Evolutionary conservation across 139 green algal genomes (phyloP).

Genomic region (Coccomyxa sp.): DNA sequence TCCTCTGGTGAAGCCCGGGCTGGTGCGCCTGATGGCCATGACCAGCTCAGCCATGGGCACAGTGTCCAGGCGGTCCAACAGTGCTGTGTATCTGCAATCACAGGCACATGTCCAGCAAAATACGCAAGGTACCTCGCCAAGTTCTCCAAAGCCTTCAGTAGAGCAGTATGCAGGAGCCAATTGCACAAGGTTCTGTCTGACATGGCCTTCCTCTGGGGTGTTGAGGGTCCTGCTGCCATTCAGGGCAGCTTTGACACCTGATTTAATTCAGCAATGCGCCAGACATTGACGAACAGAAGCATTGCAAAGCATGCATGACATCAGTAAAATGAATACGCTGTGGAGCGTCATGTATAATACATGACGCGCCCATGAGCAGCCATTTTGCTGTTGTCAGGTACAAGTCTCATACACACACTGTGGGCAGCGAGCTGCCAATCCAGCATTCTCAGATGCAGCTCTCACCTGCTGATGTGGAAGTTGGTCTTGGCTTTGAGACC

Average conservation of each 20-base stretch:
- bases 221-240: too few relatives aligned
- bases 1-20: constrained; percentile 85
- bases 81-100: constrained; percentile 57
- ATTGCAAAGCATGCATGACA: too few relatives aligned
- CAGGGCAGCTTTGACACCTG: too few relatives aligned
- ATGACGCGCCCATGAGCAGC: too few relatives aligned
- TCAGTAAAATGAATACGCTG: too few relatives aligned
- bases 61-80: constrained; percentile 63
- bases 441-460: too few relatives aligned
- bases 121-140: neutral
- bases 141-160: neutral
- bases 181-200: neutral
- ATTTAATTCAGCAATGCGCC: too few relatives aligned
- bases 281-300: too few relatives aligned
- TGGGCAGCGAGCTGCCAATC: too few relatives aligned
- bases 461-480: constrained; percentile 48
- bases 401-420: too few relatives aligned
- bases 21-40: constrained; percentile 80
- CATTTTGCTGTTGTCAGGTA: too few relatives aligned
- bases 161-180: neutral
- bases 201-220: neutral
- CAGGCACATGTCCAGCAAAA: neutral
- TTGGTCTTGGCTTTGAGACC: constrained; percentile 64
- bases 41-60: constrained; percentile 86
- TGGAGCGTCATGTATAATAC: too few relatives aligned